These are phyloP conservation scores for Paraurostyla sp. DNA, from an alignment of 73 alveolate genomes.

Conservation along the genomic window DNA sequence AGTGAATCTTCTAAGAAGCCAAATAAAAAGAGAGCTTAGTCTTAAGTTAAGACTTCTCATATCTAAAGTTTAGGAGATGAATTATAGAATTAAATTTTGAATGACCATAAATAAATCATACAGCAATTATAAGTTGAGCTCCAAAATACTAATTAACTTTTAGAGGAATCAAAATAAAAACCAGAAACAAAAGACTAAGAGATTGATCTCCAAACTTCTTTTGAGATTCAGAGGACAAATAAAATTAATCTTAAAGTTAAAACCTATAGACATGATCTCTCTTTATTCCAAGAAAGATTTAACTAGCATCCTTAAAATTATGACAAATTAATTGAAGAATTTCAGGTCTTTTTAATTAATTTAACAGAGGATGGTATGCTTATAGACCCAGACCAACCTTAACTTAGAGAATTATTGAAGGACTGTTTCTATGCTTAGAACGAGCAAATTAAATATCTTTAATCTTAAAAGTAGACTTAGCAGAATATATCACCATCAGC, in stretches of 20 bases:
- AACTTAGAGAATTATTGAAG: not conserved
- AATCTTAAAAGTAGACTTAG: slow-evolving; percentile 1
- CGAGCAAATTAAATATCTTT: not conserved
- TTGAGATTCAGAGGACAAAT: not conserved
- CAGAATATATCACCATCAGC: slow-evolving; percentile 16
- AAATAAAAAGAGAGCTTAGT: slow-evolving; percentile 29
- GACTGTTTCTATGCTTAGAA: slow-evolving; percentile 14
- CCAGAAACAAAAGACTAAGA: slow-evolving; percentile 14
- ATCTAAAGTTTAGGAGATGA: not conserved
- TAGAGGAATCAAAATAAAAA: not conserved
- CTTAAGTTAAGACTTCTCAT: slow-evolving; percentile 4
- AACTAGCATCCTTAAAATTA: not conserved
- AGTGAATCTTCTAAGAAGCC: not conserved
- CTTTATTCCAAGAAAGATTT: not conserved
- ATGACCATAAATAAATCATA: too few species aligned
- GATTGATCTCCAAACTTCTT: slow-evolving; percentile 22
- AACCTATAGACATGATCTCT: slow-evolving; percentile 18
- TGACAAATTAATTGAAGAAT: slow-evolving; percentile 18
- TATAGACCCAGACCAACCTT: slow-evolving; percentile 10
- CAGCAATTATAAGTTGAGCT: not conserved
- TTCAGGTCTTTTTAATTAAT: not conserved
- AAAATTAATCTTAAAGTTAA: slow-evolving; percentile 2
- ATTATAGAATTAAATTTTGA: not conserved
- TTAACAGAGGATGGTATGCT: not conserved
- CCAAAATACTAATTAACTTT: too few species aligned